phyloP scores from a whole-genome alignment of 352 stramenopile species.

The Phytophthora rubi region DNA sequence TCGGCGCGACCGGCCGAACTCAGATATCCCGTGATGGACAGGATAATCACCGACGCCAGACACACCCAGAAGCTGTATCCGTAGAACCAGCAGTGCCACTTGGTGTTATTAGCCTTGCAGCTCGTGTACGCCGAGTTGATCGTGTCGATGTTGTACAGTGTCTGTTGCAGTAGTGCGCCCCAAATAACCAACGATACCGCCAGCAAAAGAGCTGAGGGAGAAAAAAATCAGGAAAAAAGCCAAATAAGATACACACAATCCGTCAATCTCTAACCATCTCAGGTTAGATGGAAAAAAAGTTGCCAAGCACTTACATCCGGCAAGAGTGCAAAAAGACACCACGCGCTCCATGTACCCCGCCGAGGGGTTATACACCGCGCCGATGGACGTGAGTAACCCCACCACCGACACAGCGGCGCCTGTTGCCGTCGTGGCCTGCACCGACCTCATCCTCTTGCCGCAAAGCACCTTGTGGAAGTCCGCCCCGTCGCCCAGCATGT shows the following conservation, averaged over 20 bases:
- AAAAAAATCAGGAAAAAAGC: slow-evolving; percentile 10
- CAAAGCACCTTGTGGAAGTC: slow-evolving; percentile 79
- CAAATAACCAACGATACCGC: slow-evolving; percentile 82
- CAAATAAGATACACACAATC: background rate
- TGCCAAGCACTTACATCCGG: slow-evolving; percentile 64
- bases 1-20: slow-evolving; percentile 82
- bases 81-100: slow-evolving; percentile 90
- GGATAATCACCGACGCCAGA: slow-evolving; percentile 78
- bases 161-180: slow-evolving; percentile 80
- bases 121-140: slow-evolving; percentile 79
- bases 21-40: slow-evolving; percentile 79
- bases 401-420: slow-evolving; percentile 69
- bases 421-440: slow-evolving; percentile 68
- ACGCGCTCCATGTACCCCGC: slow-evolving; percentile 76
- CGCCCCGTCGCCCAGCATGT: slow-evolving; percentile 82
- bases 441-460: slow-evolving; percentile 71
- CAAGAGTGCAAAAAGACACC: slow-evolving; percentile 85
- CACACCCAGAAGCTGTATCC: slow-evolving; percentile 89
- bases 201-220: slow-evolving; percentile 61
- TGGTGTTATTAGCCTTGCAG: slow-evolving; percentile 67
- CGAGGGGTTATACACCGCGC: slow-evolving; percentile 78
- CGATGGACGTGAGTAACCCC: slow-evolving; percentile 67
- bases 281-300: background rate
- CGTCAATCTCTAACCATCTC: background rate
- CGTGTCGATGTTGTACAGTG: slow-evolving; percentile 79